Base-by-base conservation (phyloP, 768 basidiomycete species). In the Chalciporus sphaerocephalus region DNA sequence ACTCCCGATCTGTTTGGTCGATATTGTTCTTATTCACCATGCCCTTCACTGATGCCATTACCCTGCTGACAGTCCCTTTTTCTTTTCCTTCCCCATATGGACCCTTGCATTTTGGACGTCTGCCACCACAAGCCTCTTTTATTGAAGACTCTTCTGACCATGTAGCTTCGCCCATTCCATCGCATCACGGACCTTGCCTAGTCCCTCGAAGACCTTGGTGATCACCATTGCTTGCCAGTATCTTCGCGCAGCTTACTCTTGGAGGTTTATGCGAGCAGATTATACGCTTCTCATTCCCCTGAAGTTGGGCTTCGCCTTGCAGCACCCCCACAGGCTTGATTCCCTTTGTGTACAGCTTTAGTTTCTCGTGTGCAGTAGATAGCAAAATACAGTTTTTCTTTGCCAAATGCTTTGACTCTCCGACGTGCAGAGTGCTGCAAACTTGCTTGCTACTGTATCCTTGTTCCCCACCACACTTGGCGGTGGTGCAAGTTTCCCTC, bases 341-440 rank as follows among this genome's bases (percentile, higher is more conserved):
- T 34, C 46, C 38, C 40, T 34, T 42, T 48, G 38, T 64, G 50
- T 64, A 55, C 44, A 43, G 44, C 46, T 44, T 50, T 55, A 40
- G 38, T 54, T 47, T 51, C 46, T 57, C 55, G 40, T 65, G 61
- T 67, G 60, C 46, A 44, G 38, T 67, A 65, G 52, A 61, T 66
- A 61, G 53, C 45, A 54, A 66, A 68, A 66, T 66, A 66, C 51
- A 66, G 55, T 66, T 63, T 66, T 60, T 56, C 66, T 65, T 65
- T 64, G 69, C 65, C 67, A 70, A 66, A 67, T 62, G 62, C 69
- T 66, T 77, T 77, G 73, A 76, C 74, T 76, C 75, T 76, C 76
- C 75, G 75, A 76, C 75, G 57, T 60, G 64, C 52, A 55, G 54
- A 63, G 52, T 53, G 58, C 57, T 61, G 56, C 57, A 6, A 56